These are phyloP conservation scores for Beauveria rudraprayagi DNA, from an alignment of 2,329 filamentous ascomycete genomes.

Conservation along the genomic window DNA sequence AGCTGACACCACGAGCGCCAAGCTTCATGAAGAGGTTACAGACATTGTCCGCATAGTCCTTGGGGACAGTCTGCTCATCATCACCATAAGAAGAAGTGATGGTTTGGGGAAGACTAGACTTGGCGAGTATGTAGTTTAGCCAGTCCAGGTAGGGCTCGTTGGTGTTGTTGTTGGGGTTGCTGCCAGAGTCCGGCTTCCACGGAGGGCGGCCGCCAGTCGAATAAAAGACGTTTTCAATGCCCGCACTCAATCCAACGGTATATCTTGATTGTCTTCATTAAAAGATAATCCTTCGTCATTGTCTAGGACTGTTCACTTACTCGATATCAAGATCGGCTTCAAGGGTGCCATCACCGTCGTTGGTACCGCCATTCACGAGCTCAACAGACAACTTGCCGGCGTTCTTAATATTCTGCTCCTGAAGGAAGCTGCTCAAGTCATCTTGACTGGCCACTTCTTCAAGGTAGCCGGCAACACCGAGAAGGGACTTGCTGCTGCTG, in stretches of 20 bases:
- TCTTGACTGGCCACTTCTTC: background rate
- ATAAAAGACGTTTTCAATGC: slow-evolving; percentile 9
- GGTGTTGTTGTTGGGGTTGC: slow-evolving; percentile 6
- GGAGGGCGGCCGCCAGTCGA: slow-evolving; percentile 7
- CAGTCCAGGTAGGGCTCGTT: slow-evolving; percentile 11
- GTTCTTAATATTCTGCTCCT: background rate
- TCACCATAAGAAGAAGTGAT: slow-evolving; percentile 11
- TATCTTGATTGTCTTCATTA: background rate
- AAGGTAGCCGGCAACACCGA: slow-evolving; percentile 5
- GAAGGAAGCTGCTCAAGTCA: slow-evolving; percentile 1
- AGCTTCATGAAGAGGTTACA: slow-evolving; percentile 11
- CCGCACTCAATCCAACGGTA: slow-evolving; percentile 4
- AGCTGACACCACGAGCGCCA: slow-evolving; percentile 10
- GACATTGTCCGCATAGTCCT: slow-evolving; percentile 8
- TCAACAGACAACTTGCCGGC: background rate
- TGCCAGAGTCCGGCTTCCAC: slow-evolving; percentile 1
- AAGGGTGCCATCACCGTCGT: background rate
- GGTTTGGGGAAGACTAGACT: slow-evolving; percentile 3
- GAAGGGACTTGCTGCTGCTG: background rate
- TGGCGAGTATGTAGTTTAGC: slow-evolving; percentile 8
- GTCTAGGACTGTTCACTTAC: background rate
- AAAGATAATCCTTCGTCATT: background rate
- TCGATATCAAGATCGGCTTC: slow-evolving; percentile 9
- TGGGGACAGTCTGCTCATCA: slow-evolving; percentile 3
- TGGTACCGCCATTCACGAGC: slow-evolving; percentile 3